phyloP scores from a whole-genome alignment of 495 filamentous ascomycete species.

The Tuber brumale region DNA sequence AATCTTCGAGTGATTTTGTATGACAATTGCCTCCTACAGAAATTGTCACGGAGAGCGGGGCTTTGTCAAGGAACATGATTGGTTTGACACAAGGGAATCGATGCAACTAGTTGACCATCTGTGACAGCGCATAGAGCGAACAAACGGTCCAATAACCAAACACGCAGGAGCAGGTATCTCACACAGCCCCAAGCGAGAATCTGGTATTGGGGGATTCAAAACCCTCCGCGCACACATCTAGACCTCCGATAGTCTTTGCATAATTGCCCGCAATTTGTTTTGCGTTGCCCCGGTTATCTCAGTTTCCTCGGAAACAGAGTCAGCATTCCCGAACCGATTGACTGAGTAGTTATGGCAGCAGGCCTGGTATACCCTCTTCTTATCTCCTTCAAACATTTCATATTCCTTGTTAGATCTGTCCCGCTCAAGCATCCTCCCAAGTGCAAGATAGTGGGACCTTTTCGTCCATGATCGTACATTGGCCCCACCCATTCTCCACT shows the following conservation, averaged over 20 bases:
- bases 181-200: too few species aligned
- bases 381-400: constrained; percentile 45
- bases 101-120: neutral
- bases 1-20: neutral
- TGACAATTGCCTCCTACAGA: neutral
- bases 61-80: neutral
- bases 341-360: neutral
- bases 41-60: neutral
- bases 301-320: neutral
- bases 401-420: constrained; percentile 47
- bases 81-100: neutral
- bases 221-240: too few species aligned
- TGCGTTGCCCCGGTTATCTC: too few species aligned
- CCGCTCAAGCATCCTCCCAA: constrained; percentile 44
- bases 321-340: constrained; percentile 32
- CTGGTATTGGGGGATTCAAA: too few species aligned
- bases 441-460: constrained; percentile 23
- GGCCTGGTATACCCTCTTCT: constrained; percentile 47
- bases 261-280: too few species aligned
- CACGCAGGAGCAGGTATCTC: neutral
- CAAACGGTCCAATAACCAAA: neutral
- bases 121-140: neutral
- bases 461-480: constrained; percentile 45
- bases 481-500: constrained; percentile 41
- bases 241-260: too few species aligned